Evolutionary conservation across 352 stramenopile species (phyloP).

Genomic region (Globisporangium lucens): DNA sequence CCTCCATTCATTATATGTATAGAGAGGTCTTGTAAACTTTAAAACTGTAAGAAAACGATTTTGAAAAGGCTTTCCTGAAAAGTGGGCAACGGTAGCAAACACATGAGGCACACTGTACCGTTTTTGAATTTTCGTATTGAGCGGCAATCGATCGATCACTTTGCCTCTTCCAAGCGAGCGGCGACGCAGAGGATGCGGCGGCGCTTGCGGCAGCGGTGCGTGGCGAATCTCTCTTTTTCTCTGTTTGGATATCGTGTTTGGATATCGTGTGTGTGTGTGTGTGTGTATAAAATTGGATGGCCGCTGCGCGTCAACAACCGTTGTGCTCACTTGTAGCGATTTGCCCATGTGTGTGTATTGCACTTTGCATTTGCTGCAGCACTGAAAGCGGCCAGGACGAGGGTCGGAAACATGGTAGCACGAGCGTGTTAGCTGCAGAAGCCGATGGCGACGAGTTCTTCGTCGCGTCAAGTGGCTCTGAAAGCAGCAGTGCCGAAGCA

Average conservation of each 20-base stretch:
- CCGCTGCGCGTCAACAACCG: neutral
- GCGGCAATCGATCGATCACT: neutral
- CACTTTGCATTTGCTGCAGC: neutral
- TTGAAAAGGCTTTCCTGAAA: neutral
- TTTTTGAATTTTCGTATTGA: slow-evolving; percentile 16
- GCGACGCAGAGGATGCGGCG: slow-evolving; percentile 1
- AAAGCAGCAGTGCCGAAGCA: slow-evolving; percentile 3
- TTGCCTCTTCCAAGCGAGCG: neutral
- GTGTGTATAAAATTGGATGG: neutral
- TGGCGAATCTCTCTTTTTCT: neutral
- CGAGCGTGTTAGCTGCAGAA: neutral
- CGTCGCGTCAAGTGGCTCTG: slow-evolving; percentile 9
- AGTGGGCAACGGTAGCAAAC: neutral
- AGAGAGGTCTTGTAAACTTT: neutral
- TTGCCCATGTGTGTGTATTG: neutral
- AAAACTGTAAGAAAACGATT: neutral
- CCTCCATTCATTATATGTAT: neutral
- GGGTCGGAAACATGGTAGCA: neutral
- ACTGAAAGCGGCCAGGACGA: neutral
- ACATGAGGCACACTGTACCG: neutral
- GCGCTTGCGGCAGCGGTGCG: slow-evolving; percentile 10
- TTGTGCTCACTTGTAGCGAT: neutral
- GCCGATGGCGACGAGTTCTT: neutral
- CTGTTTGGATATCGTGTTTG: neutral
- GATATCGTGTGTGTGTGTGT: neutral